Percentiles rank a stretch among this genome's conserved stretches.
These are phyloP conservation scores for Luffa aegyptiaca DNA, from an alignment of 306 rosid species.

Conservation along the genomic window DNA sequence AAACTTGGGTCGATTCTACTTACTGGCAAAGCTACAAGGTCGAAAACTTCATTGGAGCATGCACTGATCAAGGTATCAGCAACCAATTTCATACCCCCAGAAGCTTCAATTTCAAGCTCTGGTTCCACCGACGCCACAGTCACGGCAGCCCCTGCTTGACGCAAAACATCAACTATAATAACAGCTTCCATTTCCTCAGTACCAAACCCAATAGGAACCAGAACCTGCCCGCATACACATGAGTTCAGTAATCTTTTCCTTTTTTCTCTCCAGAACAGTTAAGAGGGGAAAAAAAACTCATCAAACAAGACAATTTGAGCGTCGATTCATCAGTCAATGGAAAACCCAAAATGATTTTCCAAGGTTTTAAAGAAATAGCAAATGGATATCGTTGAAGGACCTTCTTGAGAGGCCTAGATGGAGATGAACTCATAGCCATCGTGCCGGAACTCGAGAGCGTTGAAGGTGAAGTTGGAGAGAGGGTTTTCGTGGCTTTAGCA, in stretches of 20 bases:
- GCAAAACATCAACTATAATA: conserved; percentile 66
- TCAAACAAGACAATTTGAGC: not conserved
- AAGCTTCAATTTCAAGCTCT: conserved; percentile 64
- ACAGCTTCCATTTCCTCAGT: conserved; percentile 98
- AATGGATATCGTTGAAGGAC: conserved; percentile 20
- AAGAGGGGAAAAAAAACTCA: not conserved
- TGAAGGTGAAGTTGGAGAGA: conserved; percentile 16
- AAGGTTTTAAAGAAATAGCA: not conserved
- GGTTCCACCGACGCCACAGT: conserved; percentile 89
- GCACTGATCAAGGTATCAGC: conserved; percentile 59
- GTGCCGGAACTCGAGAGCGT: conserved; percentile 4
- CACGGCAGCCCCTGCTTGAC: conserved; percentile 88
- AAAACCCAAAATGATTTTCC: not conserved
- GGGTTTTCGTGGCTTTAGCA: conserved; percentile 21
- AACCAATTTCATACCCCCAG: conserved; percentile 61
- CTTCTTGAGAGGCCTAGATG: conserved; percentile 45
- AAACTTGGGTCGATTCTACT: not conserved
- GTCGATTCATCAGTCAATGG: not conserved
- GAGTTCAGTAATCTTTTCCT: not conserved
- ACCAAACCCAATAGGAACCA: conserved; percentile 82
- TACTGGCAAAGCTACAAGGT: conserved; percentile 89
- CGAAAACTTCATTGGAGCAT: conserved; percentile 60
- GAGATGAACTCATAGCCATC: conserved; percentile 2
- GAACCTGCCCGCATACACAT: conserved; percentile 31
- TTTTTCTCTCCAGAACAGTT: not conserved